Percentiles rank a stretch among this genome's conserved stretches.
Evolutionary conservation across 768 basidiomycete species (phyloP).

Genomic region (Amanita muscaria): DNA sequence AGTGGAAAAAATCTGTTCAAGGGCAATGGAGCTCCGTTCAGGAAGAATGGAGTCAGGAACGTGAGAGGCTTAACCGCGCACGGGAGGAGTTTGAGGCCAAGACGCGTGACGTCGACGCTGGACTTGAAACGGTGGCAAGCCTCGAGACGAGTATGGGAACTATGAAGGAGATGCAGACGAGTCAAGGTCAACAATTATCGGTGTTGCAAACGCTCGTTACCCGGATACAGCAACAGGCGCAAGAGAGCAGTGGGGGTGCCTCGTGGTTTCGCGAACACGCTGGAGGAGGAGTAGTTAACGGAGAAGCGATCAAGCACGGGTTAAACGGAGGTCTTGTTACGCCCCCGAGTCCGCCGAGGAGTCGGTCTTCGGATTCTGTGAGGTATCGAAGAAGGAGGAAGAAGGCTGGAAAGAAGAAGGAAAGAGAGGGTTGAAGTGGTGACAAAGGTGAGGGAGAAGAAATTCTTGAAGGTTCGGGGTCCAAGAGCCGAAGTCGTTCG

Average conservation of each 20-base stretch:
- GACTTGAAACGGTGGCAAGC: conserved; percentile 38
- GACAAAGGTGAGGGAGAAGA: background rate
- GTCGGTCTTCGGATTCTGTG: conserved; percentile 55
- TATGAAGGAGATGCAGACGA: conserved; percentile 28
- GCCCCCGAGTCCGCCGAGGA: conserved; percentile 62
- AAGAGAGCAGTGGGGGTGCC: background rate
- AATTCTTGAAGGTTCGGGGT: too few relatives aligned
- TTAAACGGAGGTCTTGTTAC: conserved; percentile 51
- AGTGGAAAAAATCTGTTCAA: conserved; percentile 76
- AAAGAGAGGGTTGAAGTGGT: conserved; percentile 17
- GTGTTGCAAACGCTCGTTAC: conserved; percentile 13
- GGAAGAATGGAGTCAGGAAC: conserved; percentile 77
- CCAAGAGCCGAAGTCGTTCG: conserved; percentile 9
- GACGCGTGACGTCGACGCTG: conserved; percentile 42
- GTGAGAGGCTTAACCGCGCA: conserved; percentile 63
- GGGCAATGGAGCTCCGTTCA: conserved; percentile 70
- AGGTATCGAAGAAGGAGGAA: conserved; percentile 33
- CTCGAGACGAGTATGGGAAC: conserved; percentile 22
- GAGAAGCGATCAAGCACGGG: conserved; percentile 27
- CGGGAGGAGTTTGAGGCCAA: conserved; percentile 76
- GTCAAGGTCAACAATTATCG: conserved; percentile 15
- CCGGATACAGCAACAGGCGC: conserved; percentile 5
- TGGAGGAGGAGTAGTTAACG: conserved; percentile 23
- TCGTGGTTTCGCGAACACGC: conserved; percentile 11
- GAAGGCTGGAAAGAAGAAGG: conserved; percentile 10